phyloP scores from a whole-genome alignment of 805 yeast species.

The Cyberlindnera nakhonratchasimensis region DNA sequence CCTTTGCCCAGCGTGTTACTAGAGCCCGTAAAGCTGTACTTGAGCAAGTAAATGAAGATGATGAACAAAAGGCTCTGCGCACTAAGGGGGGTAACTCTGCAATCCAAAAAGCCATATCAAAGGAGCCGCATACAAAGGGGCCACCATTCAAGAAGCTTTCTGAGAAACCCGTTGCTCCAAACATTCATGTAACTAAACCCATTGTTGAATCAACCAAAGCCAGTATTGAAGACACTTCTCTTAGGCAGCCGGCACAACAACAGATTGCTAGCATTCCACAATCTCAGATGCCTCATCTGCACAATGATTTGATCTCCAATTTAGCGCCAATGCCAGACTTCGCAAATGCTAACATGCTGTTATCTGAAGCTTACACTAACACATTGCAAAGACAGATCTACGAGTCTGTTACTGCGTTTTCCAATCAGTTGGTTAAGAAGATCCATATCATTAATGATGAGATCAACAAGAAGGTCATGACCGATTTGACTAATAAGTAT shows the following conservation, averaged over 20 bases:
- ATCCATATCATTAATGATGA: conserved; percentile 36
- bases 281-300: neutral
- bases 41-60: neutral
- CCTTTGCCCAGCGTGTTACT: neutral
- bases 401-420: conserved; percentile 32
- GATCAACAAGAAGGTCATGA: conserved; percentile 33
- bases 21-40: neutral
- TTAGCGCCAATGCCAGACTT: neutral
- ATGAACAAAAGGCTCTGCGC: too few relatives aligned
- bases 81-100: too few relatives aligned
- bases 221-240: neutral
- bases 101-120: neutral
- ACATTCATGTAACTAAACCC: neutral
- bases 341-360: conserved; percentile 11
- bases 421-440: conserved; percentile 33
- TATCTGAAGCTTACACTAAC: conserved; percentile 32
- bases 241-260: neutral
- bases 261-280: neutral
- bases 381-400: conserved; percentile 36
- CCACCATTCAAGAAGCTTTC: neutral
- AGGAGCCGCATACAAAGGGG: too few relatives aligned
- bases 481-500: conserved; percentile 35
- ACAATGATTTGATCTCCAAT: neutral
- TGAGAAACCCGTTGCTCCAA: neutral
- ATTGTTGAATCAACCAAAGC: neutral